phyloP scores from a whole-genome alignment of 1,284 basidiomycete species.

The Coniferiporia sulphurascens region DNA sequence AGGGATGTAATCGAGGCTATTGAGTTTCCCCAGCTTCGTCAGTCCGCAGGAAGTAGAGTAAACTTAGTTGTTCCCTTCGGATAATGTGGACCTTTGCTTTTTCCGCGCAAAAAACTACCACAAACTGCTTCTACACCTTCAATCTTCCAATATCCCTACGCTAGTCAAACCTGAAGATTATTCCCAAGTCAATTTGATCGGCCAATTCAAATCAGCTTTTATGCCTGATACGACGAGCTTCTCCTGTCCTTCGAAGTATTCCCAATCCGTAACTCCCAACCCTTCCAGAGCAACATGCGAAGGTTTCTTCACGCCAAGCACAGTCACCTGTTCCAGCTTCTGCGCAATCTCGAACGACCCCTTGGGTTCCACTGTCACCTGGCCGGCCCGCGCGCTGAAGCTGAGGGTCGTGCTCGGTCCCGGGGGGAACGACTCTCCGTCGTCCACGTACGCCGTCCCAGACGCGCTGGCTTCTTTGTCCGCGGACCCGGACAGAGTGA shows the following conservation, averaged over 20 bases:
- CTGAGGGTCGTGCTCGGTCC: conserved; percentile 42
- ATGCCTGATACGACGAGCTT: conserved; percentile 29
- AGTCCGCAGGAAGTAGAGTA: too few species aligned
- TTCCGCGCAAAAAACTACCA: not conserved
- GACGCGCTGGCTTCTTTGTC: conserved; percentile 32
- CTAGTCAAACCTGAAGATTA: not conserved
- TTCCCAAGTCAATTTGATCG: not conserved
- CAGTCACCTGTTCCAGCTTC: conserved; percentile 39
- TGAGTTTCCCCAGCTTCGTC: too few species aligned
- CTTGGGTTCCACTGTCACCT: conserved; percentile 32
- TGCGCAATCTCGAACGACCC: conserved; percentile 43
- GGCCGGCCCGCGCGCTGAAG: conserved; percentile 32
- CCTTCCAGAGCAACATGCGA: conserved; percentile 31
- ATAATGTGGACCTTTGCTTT: too few species aligned
- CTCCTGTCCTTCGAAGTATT: conserved; percentile 29
- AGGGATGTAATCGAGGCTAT: not conserved
- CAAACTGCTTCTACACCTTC: not conserved
- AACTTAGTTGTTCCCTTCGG: too few species aligned
- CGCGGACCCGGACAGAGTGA: conserved; percentile 44
- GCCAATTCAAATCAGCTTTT: not conserved
- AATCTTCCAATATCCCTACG: not conserved
- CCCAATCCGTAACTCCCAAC: conserved; percentile 29
- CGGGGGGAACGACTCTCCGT: conserved; percentile 53
- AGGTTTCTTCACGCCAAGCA: conserved; percentile 43
- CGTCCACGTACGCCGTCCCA: conserved; percentile 59